These are phyloP conservation scores for Penicillium steckii DNA, from an alignment of 495 filamentous ascomycete species.

Conservation along the genomic window DNA sequence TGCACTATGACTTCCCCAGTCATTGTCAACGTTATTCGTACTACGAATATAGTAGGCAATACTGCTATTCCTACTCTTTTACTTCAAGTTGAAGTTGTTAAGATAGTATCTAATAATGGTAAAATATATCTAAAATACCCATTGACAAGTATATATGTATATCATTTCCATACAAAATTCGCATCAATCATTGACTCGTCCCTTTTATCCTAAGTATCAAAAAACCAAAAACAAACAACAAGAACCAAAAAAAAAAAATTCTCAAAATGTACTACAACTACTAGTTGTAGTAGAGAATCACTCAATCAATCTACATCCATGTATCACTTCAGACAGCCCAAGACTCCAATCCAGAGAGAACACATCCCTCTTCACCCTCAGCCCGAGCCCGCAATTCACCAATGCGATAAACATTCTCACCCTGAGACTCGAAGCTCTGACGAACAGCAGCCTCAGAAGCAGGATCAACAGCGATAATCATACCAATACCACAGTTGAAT, in stretches of 20 bases:
- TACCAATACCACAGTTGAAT: conserved; percentile 94
- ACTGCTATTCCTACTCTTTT: too few relatives aligned
- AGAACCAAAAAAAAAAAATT: conserved; percentile 9
- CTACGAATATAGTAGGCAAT: not conserved
- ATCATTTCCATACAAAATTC: conserved; percentile 26
- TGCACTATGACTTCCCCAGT: not conserved
- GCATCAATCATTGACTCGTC: conserved; percentile 18
- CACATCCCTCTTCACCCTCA: conserved; percentile 60
- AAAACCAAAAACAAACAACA: conserved; percentile 12
- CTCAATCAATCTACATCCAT: not conserved
- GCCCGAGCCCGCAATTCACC: conserved; percentile 60
- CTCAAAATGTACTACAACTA: not conserved
- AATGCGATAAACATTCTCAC: conserved; percentile 76
- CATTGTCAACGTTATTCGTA: not conserved
- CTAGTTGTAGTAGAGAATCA: not conserved
- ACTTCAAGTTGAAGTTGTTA: too few relatives aligned
- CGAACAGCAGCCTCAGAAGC: conserved; percentile 23
- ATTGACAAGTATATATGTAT: conserved; percentile 16
- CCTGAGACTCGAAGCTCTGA: conserved; percentile 55
- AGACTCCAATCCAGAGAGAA: conserved; percentile 64
- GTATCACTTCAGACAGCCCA: conserved; percentile 66
- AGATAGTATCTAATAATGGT: too few relatives aligned
- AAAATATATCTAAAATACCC: conserved; percentile 4
- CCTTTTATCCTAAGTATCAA: conserved; percentile 8
- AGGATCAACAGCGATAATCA: conserved; percentile 75